Evolutionary conservation across 2,329 filamentous ascomycete species (phyloP).

Genomic region (Macrophomina phaseolina): DNA sequence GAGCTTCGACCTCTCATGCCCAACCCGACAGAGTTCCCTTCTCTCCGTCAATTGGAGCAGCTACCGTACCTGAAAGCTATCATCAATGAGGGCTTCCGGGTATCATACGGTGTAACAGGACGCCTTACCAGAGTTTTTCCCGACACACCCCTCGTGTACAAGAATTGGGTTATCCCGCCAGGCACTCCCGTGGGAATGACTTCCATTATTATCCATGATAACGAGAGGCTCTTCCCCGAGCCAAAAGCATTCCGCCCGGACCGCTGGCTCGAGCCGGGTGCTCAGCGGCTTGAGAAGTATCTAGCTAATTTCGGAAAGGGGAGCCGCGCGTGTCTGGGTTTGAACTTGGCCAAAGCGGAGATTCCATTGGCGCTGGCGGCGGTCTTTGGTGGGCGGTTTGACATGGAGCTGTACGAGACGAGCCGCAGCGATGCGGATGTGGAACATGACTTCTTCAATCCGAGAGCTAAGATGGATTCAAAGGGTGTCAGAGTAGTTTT

Average conservation of each 20-base stretch:
- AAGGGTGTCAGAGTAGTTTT: constrained; percentile 29
- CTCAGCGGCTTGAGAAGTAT: constrained; percentile 31
- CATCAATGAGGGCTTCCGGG: constrained; percentile 33
- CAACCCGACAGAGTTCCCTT: not conserved
- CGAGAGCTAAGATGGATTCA: constrained; percentile 26
- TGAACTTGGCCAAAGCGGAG: constrained; percentile 27
- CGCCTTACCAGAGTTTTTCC: constrained; percentile 31
- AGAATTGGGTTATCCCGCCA: constrained; percentile 27
- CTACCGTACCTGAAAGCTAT: constrained; percentile 33
- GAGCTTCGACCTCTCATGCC: constrained; percentile 40
- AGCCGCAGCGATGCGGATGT: constrained; percentile 29
- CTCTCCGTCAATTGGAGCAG: constrained; percentile 19
- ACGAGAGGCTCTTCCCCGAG: constrained; percentile 31
- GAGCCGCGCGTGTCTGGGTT: constrained; percentile 30
- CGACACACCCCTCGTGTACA: constrained; percentile 28
- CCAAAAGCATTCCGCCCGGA: constrained; percentile 31
- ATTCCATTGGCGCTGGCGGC: constrained; percentile 16
- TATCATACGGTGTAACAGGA: constrained; percentile 31
- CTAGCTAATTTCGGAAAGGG: constrained; percentile 32
- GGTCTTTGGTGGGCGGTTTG: constrained; percentile 22
- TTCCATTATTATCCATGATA: constrained; percentile 28
- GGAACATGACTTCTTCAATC: constrained; percentile 31
- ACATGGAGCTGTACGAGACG: constrained; percentile 25
- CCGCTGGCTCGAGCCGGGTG: constrained; percentile 31
- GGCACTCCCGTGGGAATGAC: constrained; percentile 30